Conservation (phyloP, 768 basidiomycete genomes). For the Phaeotremella skinneri region DNA sequence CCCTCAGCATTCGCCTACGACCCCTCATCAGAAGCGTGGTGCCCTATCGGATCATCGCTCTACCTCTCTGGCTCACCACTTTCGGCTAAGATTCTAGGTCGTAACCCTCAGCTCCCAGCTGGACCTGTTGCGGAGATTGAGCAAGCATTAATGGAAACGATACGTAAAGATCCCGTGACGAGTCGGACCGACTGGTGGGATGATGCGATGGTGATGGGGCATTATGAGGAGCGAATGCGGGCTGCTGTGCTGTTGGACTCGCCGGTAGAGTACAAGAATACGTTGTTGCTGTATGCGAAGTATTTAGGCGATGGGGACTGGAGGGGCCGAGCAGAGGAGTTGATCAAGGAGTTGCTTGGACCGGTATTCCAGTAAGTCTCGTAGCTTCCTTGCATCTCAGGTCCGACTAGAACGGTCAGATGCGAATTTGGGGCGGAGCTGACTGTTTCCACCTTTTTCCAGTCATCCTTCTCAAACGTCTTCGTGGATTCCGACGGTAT, state of each 20-base stretch:
- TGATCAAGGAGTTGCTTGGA: constrained; percentile 84
- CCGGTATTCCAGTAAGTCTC: constrained; percentile 53
- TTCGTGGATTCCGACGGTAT: not conserved
- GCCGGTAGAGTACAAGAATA: constrained; percentile 76
- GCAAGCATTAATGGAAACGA: constrained; percentile 26
- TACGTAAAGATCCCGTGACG: constrained; percentile 16
- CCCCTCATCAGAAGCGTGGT: constrained; percentile 63
- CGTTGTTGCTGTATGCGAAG: constrained; percentile 72
- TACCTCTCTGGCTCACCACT: constrained; percentile 59
- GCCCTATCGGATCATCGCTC: constrained; percentile 67
- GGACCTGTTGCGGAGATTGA: constrained; percentile 47
- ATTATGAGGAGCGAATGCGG: constrained; percentile 78
- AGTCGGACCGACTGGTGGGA: constrained; percentile 64
- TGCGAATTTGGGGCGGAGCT: not conserved
- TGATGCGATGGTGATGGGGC: constrained; percentile 77
- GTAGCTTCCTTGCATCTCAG: not conserved
- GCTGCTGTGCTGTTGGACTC: constrained; percentile 74
- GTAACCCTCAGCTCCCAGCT: not conserved
- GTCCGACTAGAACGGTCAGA: not conserved
- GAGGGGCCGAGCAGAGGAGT: constrained; percentile 80
- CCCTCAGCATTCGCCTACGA: constrained; percentile 83
- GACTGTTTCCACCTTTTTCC: not conserved
- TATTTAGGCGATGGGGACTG: constrained; percentile 87
- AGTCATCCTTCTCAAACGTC: not conserved
- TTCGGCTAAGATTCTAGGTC: not conserved